phyloP scores from a whole-genome alignment of 148 eudicot species.

The Suaeda aralocaspica region DNA sequence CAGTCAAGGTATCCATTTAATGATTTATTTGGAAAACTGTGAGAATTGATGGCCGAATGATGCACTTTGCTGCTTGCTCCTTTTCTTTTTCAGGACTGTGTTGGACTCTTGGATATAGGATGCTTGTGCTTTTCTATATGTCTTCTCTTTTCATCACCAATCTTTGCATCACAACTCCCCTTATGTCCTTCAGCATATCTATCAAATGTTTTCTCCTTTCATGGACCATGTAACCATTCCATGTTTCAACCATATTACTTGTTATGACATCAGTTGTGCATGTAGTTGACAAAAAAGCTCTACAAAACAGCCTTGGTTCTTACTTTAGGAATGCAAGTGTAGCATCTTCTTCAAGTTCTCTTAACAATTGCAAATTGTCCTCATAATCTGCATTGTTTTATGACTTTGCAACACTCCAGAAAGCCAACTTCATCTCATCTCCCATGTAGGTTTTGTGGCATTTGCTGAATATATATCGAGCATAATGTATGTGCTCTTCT shows the following conservation, averaged over 20 bases:
- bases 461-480: background rate
- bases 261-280: background rate
- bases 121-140: background rate
- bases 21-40: background rate
- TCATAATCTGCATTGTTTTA: background rate
- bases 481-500: background rate
- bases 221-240: background rate
- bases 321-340: background rate
- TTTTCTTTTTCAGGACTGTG: background rate
- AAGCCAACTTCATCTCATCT: background rate
- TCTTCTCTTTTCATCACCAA: background rate
- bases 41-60: background rate
- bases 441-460: background rate
- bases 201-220: background rate
- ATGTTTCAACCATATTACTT: background rate
- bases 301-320: background rate
- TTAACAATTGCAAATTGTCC: background rate
- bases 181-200: background rate
- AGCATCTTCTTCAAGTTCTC: background rate
- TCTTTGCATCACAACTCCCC: no score
- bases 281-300: background rate
- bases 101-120: background rate
- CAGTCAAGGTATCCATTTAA: background rate
- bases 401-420: background rate
- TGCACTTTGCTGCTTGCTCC: background rate